These are phyloP conservation scores for Paraleonurus japonicus DNA, from an alignment of 257 asterid genomes.

Conservation along the genomic window DNA sequence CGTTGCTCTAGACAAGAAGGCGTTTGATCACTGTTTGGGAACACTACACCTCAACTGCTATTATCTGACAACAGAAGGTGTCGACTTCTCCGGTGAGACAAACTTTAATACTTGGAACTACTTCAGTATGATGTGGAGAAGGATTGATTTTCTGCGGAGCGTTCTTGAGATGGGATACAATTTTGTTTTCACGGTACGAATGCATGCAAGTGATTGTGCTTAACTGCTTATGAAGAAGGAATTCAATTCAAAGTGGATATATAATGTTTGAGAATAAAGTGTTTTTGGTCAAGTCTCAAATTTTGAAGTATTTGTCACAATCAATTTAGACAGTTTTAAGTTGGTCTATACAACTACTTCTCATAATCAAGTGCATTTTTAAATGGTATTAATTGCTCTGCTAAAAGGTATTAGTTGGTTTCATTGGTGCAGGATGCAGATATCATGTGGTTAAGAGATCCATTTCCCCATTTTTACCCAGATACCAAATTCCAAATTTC, in stretches of 20 bases:
- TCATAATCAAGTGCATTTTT: neutral
- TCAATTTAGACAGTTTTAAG: neutral
- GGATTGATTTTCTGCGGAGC: constrained; percentile 39
- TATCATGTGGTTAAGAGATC: constrained; percentile 57
- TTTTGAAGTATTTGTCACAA: neutral
- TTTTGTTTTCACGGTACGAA: constrained; percentile 52
- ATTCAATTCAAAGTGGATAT: no score
- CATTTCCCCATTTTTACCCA: constrained; percentile 42
- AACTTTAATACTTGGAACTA: constrained; percentile 39
- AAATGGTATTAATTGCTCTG: no score
- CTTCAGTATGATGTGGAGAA: constrained; percentile 57
- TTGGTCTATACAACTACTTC: neutral
- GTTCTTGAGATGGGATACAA: constrained; percentile 50
- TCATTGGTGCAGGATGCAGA: constrained; percentile 47
- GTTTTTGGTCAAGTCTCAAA: neutral
- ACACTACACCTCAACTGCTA: constrained; percentile 40
- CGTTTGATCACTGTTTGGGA: constrained; percentile 35
- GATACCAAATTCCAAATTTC: constrained; percentile 52
- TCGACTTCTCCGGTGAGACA: constrained; percentile 45
- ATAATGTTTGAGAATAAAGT: neutral
- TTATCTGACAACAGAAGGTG: constrained; percentile 31
- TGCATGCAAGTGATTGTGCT: neutral
- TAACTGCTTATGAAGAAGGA: neutral
- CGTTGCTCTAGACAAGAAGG: constrained; percentile 47
- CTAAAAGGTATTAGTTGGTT: no score